A percentile compares a stretch with the other conserved stretches of the same genome.
These are phyloP conservation scores for Aspergillus kassunensis DNA, from an alignment of 495 filamentous ascomycete species.

Conservation along the genomic window DNA sequence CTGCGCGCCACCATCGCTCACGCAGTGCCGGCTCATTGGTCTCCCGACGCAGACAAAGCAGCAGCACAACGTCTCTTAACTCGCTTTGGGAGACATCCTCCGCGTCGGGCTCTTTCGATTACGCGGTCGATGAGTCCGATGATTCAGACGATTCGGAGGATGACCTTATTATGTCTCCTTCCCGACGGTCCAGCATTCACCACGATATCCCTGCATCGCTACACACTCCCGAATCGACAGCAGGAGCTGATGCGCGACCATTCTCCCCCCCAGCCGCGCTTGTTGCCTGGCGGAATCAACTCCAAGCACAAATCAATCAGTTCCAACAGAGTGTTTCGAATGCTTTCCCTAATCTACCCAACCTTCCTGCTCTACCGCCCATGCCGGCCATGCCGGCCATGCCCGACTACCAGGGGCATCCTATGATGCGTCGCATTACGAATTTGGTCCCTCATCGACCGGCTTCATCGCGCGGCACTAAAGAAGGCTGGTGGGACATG, in stretches of 20 bases:
- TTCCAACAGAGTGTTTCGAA: constrained; percentile 68
- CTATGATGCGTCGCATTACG: constrained; percentile 69
- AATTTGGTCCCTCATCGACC: constrained; percentile 63
- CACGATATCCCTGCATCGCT: constrained; percentile 31
- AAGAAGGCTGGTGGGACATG: constrained; percentile 68
- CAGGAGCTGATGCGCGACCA: constrained; percentile 28
- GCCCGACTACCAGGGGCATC: constrained; percentile 69
- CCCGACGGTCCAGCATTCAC: constrained; percentile 42
- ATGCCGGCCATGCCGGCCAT: constrained; percentile 61
- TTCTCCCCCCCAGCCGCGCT: constrained; percentile 60
- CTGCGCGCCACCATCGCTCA: constrained; percentile 51
- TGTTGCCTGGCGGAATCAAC: constrained; percentile 69
- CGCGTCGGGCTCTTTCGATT: constrained; percentile 38
- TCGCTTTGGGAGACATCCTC: constrained; percentile 59
- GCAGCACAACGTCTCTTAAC: constrained; percentile 60
- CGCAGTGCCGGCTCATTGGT: constrained; percentile 54
- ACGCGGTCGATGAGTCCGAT: constrained; percentile 47
- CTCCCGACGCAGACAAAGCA: constrained; percentile 59
- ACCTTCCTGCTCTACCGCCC: constrained; percentile 55
- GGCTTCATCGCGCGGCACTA: constrained; percentile 40
- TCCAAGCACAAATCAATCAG: constrained; percentile 74
- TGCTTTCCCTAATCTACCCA: constrained; percentile 67
- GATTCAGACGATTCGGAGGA: constrained; percentile 32
- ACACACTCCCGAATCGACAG: constrained; percentile 24
- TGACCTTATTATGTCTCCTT: constrained; percentile 36